Percentiles rank a stretch among this genome's conserved stretches.
Conservation (phyloP, 2,329 filamentous ascomycete species). For the Penicillium sp. region DNA sequence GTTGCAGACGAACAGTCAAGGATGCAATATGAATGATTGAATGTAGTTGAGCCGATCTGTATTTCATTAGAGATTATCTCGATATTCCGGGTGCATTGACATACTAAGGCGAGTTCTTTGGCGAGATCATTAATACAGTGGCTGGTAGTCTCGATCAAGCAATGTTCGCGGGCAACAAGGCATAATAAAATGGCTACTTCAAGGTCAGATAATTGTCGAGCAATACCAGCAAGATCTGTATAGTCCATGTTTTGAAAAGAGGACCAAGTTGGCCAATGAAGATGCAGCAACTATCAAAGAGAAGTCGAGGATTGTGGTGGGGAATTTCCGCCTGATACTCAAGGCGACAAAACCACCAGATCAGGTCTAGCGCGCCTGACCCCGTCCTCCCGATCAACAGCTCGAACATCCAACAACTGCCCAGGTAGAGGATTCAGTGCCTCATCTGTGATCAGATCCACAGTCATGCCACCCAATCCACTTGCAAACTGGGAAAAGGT, state of each 20-base stretch:
- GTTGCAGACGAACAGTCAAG: constrained; percentile 71
- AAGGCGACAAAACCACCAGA: neutral
- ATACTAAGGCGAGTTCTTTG: constrained; percentile 69
- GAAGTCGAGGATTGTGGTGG: constrained; percentile 4
- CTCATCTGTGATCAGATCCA: constrained; percentile 9
- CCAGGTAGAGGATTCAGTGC: neutral
- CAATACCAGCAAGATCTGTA: constrained; percentile 62
- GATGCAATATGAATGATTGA: constrained; percentile 67
- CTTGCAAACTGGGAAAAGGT: constrained; percentile 93
- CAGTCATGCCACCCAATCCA: constrained; percentile 55
- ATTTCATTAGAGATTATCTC: neutral
- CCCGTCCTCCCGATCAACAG: constrained; percentile 12
- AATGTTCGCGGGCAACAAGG: constrained; percentile 79
- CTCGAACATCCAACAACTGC: constrained; percentile 10
- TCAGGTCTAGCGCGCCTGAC: constrained; percentile 15
- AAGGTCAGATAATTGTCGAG: constrained; percentile 78
- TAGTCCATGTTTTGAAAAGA: constrained; percentile 54
- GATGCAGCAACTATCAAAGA: constrained; percentile 13
- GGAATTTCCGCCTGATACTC: constrained; percentile 1
- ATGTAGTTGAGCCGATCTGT: constrained; percentile 66
- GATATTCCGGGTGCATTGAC: neutral
- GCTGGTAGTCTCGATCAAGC: constrained; percentile 73
- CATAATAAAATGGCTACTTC: constrained; percentile 83
- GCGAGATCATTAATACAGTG: constrained; percentile 65
- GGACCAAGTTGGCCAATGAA: neutral